phyloP scores from a whole-genome alignment of 345 rosid genomes.

The Populus euphratica region DNA sequence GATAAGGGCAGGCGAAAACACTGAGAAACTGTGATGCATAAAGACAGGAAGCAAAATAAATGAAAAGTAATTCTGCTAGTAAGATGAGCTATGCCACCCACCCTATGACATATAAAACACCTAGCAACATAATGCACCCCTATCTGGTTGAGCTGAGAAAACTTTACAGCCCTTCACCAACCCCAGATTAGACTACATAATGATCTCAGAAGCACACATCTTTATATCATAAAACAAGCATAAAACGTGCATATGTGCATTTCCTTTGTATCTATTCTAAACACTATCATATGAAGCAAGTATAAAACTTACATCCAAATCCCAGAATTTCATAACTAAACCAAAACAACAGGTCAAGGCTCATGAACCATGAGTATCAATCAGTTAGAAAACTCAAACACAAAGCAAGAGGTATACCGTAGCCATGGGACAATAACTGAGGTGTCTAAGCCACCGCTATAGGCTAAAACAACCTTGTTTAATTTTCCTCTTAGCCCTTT shows the following conservation, averaged over 20 bases:
- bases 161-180: not conserved
- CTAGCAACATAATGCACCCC: not conserved
- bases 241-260: not conserved
- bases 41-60: not conserved
- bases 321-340: not conserved
- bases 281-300: not conserved
- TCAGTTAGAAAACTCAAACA: conserved; percentile 9
- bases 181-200: conserved; percentile 2
- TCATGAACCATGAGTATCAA: not conserved
- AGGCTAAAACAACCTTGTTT: conserved; percentile 91
- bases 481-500: conserved; percentile 71
- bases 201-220: not conserved
- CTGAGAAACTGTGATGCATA: not conserved
- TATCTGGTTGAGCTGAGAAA: not conserved
- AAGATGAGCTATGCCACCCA: not conserved
- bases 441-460: conserved; percentile 96
- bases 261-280: not conserved
- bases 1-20: not conserved
- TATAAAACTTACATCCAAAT: not conserved
- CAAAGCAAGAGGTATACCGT: conserved; percentile 41
- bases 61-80: not conserved
- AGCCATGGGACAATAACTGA: conserved; percentile 98
- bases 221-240: not conserved
- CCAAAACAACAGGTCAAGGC: not conserved
- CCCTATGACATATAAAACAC: not conserved